Conservation (phyloP, 805 yeast species). For the Candida wancherniae region DNA sequence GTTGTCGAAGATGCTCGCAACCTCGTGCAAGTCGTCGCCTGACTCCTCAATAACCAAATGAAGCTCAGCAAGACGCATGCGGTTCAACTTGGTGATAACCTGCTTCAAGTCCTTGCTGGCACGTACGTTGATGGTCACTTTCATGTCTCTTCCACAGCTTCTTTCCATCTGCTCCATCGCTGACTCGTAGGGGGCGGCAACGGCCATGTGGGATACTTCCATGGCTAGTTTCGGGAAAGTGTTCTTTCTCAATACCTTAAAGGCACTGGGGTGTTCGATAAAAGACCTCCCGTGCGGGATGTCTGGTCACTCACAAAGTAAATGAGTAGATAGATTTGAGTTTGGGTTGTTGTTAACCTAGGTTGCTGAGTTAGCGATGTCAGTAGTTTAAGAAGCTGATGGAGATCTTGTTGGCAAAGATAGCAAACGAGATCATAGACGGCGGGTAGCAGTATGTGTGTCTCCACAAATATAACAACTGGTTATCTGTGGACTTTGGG, state of each 20-base stretch:
- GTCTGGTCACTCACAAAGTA: too few species aligned
- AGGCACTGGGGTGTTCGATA: too few species aligned
- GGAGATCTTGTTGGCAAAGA: slow-evolving; percentile 17
- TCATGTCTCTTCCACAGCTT: background rate
- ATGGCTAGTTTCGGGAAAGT: slow-evolving; percentile 1
- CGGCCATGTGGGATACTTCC: slow-evolving; percentile 5
- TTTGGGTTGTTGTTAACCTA: background rate
- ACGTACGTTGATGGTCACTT: slow-evolving; percentile 4
- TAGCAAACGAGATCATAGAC: slow-evolving; percentile 15
- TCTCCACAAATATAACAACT: too few species aligned
- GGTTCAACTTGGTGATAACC: slow-evolving; percentile 3
- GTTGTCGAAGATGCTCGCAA: slow-evolving; percentile 8
- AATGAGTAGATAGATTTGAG: background rate
- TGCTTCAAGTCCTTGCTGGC: slow-evolving; percentile 4
- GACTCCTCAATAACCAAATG: slow-evolving; percentile 10
- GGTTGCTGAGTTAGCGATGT: slow-evolving; percentile 12
- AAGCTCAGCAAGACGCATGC: slow-evolving; percentile 7
- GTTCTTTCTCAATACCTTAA: too few species aligned
- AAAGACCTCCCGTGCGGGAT: too few species aligned
- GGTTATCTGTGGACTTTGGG: too few species aligned
- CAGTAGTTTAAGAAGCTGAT: slow-evolving; percentile 18
- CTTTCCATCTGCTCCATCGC: slow-evolving; percentile 6
- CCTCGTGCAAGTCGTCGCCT: slow-evolving; percentile 3
- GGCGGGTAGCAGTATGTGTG: slow-evolving; percentile 7
- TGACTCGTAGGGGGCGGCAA: slow-evolving; percentile 2